phyloP scores from a whole-genome alignment of 2,329 filamentous ascomycete genomes.

The Colletotrichum brevisporum region DNA sequence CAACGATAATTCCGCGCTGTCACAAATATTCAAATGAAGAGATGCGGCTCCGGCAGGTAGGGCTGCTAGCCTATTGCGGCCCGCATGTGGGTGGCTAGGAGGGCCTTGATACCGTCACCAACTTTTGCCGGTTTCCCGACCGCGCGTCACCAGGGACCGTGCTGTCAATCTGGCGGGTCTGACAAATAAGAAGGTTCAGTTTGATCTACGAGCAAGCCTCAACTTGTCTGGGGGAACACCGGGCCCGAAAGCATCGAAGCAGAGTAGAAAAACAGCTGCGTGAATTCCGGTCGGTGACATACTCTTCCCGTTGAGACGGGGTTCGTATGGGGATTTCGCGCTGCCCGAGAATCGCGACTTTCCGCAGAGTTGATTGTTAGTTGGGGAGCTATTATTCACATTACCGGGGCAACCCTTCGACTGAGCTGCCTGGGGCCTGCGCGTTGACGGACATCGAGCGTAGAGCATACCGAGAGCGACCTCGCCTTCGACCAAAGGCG shows the following conservation, averaged over 20 bases:
- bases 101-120: background rate
- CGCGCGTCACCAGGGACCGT: background rate
- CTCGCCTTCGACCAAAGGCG: background rate
- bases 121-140: constrained; percentile 11
- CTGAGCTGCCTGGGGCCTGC: background rate
- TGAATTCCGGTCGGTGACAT: background rate
- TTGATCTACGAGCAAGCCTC: constrained; percentile 4
- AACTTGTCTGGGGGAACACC: background rate
- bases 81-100: background rate
- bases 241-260: background rate
- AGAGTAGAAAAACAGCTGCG: background rate
- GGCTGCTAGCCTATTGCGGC: background rate
- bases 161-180: background rate
- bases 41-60: background rate
- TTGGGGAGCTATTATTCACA: background rate
- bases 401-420: background rate
- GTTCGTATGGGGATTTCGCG: background rate
- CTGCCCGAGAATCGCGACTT: background rate
- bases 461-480: background rate
- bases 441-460: background rate
- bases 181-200: constrained; percentile 12
- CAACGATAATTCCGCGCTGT: too few relatives aligned
- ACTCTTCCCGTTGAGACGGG: constrained; percentile 1
- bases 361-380: background rate
- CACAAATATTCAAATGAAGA: background rate